A percentile compares a stretch with the other conserved stretches of the same genome.
These are phyloP conservation scores for Alternaria angustiovoidea DNA, from an alignment of 2,329 filamentous ascomycete species.

Conservation along the genomic window DNA sequence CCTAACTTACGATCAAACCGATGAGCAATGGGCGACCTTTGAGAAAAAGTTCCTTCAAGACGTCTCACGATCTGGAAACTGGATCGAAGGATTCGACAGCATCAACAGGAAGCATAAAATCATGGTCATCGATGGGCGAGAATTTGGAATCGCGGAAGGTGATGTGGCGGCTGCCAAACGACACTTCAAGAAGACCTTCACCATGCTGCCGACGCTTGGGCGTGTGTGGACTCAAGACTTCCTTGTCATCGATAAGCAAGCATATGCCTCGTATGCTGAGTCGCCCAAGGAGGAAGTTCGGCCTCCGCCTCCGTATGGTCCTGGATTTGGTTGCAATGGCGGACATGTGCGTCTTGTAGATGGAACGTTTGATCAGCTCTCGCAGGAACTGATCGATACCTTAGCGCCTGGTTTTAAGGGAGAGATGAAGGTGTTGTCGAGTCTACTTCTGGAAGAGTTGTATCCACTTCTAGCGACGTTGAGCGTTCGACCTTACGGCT, in stretches of 20 bases:
- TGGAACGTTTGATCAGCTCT: not conserved
- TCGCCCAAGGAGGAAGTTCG: not conserved
- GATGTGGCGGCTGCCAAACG: slow-evolving; percentile 28
- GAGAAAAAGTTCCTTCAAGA: slow-evolving; percentile 21
- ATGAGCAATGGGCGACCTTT: slow-evolving; percentile 28
- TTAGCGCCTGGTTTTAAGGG: not conserved
- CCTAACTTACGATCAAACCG: slow-evolving; percentile 25
- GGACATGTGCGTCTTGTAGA: not conserved
- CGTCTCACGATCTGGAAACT: slow-evolving; percentile 16
- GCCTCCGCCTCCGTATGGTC: not conserved
- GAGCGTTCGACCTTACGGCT: slow-evolving; percentile 8
- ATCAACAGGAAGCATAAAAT: slow-evolving; percentile 17
- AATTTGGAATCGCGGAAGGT: slow-evolving; percentile 26
- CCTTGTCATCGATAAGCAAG: slow-evolving; percentile 22
- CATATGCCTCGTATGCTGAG: slow-evolving; percentile 15
- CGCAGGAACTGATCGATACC: not conserved
- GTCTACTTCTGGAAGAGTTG: not conserved
- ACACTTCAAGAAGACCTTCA: slow-evolving; percentile 15
- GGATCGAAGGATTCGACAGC: not conserved
- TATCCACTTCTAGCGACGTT: slow-evolving; percentile 11
- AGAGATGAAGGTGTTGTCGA: not conserved
- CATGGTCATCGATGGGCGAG: slow-evolving; percentile 21
- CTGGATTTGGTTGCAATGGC: not conserved
- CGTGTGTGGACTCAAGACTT: slow-evolving; percentile 24
- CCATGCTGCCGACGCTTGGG: slow-evolving; percentile 14